These are phyloP conservation scores for Taphrina confusa DNA, from an alignment of 1,139 yeast species.

Conservation along the genomic window DNA sequence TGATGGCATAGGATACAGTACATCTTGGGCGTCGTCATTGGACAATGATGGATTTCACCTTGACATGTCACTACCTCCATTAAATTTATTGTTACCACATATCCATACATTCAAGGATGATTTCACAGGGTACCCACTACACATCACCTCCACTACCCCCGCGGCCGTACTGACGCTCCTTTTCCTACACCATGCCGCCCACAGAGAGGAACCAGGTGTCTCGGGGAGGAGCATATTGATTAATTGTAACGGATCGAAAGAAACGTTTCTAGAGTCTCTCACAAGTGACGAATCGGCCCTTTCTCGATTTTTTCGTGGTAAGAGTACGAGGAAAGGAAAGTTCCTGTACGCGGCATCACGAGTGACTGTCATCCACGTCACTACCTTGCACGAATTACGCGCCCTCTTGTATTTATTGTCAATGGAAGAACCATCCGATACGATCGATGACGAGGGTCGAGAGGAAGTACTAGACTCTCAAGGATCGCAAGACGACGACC, in stretches of 20 bases:
- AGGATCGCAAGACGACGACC: background rate
- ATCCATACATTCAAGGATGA: constrained; percentile 3
- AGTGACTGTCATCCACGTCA: constrained; percentile 8
- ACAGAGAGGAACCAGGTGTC: background rate
- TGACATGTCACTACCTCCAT: constrained; percentile 29
- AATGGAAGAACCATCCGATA: background rate
- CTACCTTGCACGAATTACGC: constrained; percentile 5
- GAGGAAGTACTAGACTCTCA: constrained; percentile 17
- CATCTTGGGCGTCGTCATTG: too few species aligned
- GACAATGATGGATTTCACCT: too few species aligned
- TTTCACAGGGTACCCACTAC: constrained; percentile 2
- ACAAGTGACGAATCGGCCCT: background rate
- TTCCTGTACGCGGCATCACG: constrained; percentile 1
- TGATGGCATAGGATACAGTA: too few species aligned
- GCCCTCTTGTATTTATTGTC: constrained; percentile 1
- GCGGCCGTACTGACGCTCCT: constrained; percentile 8
- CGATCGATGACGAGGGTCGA: background rate
- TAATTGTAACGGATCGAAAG: constrained; percentile 16
- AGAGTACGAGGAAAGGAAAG: constrained; percentile 1
- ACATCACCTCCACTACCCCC: constrained; percentile 18
- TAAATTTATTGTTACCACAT: constrained; percentile 23
- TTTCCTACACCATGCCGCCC: constrained; percentile 21
- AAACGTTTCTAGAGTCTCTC: background rate
- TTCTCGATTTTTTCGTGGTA: background rate
- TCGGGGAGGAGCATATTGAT: background rate